Base-by-base conservation (phyloP, 441 rosid species). In the Capsella rubella region DNA sequence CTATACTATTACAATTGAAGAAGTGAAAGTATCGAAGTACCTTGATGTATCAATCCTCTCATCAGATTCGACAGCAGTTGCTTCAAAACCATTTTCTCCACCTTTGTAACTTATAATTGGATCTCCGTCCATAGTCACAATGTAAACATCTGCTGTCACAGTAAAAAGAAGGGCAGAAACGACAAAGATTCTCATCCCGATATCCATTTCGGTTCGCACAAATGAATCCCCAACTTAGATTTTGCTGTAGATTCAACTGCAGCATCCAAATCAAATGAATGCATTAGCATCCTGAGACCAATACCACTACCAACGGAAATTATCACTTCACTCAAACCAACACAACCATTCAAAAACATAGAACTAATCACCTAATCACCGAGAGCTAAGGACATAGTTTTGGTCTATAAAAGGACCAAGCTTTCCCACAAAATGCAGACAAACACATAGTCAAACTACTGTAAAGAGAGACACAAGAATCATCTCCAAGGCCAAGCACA, bases 31-130 rank as follows among this genome's bases (percentile, higher is more conserved):
- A 42, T 61, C 8, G 0, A 43, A 42, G 15, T 65, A 91, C 99
- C 99, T 93, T 15, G 85, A 72, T 14, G 90, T 64, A 62, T 93
- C 98, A 56, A 93, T 87, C 82, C 82, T 89, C 78, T 90, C 97
- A 75, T 89, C 93, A 29, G 97, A 85, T 54, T 93, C 93, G 12
- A 87, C 86, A 4, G 95, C 94, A 28, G 96, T 91, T 60, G 99
- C 94, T 85, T 87, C 92, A 76, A 90, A 90, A 18, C 98, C 99
- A 64, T 89, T 87, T 14, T 83, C 85, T n/a, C 96, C 97, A 37
- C 99, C 99, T 77, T 50, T 83, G 64, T 95, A 95, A 82, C 97
- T 91, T 45, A 91, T 78, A 39, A 91, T 82, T 58, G 99, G 98
- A 80, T 95, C 99, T 75, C 92, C 99, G 57, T 91, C 97, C 82